Base-by-base conservation (phyloP, 345 rosid genomes). In the Camelina sativa region DNA sequence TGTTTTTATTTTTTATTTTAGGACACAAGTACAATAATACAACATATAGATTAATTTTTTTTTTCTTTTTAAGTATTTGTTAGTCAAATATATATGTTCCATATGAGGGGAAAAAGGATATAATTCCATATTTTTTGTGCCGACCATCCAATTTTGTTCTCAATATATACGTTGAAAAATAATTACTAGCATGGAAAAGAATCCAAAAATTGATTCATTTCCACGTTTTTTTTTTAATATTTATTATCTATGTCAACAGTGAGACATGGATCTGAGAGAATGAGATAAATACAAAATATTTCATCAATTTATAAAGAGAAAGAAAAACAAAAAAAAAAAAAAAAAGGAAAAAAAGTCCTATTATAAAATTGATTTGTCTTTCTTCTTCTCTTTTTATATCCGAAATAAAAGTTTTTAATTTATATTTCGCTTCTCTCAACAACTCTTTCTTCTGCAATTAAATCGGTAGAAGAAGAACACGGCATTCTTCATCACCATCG, bases 361-460 rank as follows among this genome's bases (percentile, higher is more conserved):
- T 7, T 38, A 58, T 19, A n/a, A 19, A 32, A 7, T 34, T 48
- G 11, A n/a, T 48, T 70, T 44, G 11, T 4, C 11, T 70, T 46
- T n/a, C 0, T 16, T 35, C 22, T 6, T 5, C 32, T 35, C 22
- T 8, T 1, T 46, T 58, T 7, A 7, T 43, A n/a, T 5, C 19
- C 4, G 1, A 38, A 15, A 48, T 43, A 2, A 71, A 35, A 50
- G 34, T 8, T 62, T 38, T 3, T 11, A 10, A 16, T 1, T 40
- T 47, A 2, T 6, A 34, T 7, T 34, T 32, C 7, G 7, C 37
- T 10, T 11, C 68, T 30, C 1, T 47, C 64, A 63, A 63, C 63
- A 6, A 73, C 70, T 63, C 54, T 16, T 19, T 63, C 54, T 16
- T 19, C 34, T 19, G 44, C 70, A 53, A 4, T 53, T 16, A 52